Conservation (phyloP, 768 basidiomycete genomes). For the Pleurotus tuber-regium region DNA sequence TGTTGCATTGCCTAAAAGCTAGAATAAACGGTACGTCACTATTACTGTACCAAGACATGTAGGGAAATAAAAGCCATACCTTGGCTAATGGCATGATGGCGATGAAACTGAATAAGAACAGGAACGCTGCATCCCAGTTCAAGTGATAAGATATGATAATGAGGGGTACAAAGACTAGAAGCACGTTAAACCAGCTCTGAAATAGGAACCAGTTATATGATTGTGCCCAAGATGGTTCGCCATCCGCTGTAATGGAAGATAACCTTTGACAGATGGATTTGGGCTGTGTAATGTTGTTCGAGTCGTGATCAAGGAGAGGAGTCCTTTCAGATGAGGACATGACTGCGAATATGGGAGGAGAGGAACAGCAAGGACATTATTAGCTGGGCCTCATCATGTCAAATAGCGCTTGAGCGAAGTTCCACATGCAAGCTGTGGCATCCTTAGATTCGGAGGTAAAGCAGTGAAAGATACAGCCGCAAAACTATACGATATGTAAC, state of each 20-base stretch:
- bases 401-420: no score
- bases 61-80: conserved; percentile 43
- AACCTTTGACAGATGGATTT: conserved; percentile 32
- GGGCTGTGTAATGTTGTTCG: conserved; percentile 18
- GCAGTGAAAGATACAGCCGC: no score
- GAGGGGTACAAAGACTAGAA: conserved; percentile 80
- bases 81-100: conserved; percentile 88
- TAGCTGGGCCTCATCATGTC: no score
- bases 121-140: conserved; percentile 74
- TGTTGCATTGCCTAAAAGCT: conserved; percentile 80
- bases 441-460: no score
- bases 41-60: not conserved
- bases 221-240: conserved; percentile 56
- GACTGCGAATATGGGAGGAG: no score
- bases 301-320: conserved; percentile 46
- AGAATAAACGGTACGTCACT: conserved; percentile 9
- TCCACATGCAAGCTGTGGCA: no score
- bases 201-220: conserved; percentile 64
- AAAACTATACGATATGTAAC: no score
- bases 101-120: conserved; percentile 73
- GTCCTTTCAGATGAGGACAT: conserved; percentile 45
- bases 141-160: conserved; percentile 60
- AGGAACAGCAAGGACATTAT: no score
- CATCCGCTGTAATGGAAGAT: conserved; percentile 47
- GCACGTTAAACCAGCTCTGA: conserved; percentile 67